phyloP scores from a whole-genome alignment of 1,284 basidiomycete genomes.

The Entoloma clypeatum region DNA sequence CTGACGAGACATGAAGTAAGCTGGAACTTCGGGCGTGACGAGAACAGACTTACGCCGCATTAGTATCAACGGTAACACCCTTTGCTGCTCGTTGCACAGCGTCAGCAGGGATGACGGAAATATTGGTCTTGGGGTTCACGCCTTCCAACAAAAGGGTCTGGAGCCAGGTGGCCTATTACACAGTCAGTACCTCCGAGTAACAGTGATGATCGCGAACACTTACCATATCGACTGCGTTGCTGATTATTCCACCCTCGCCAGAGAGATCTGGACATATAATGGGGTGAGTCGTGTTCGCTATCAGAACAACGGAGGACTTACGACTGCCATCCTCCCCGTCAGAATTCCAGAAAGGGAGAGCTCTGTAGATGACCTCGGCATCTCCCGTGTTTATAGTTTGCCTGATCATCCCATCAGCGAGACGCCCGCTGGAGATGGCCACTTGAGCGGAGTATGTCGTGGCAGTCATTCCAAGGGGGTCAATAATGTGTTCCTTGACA shows the following conservation, averaged over 20 bases:
- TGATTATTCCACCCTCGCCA: conserved; percentile 27
- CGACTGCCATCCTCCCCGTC: conserved; percentile 25
- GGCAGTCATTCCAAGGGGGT: conserved; percentile 20
- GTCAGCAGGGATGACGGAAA: conserved; percentile 19
- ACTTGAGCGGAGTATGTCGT: conserved; percentile 26
- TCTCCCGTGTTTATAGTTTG: conserved; percentile 11
- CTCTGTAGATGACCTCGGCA: too few species aligned
- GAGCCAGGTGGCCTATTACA: conserved; percentile 28
- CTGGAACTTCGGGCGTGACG: too few species aligned
- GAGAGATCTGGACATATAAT: conserved; percentile 14
- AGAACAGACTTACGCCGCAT: conserved; percentile 12
- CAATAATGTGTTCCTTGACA: conserved; percentile 23
- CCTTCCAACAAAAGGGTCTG: conserved; percentile 24
- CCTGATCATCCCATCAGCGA: conserved; percentile 22
- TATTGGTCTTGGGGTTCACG: conserved; percentile 18
- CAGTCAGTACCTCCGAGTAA: too few species aligned
- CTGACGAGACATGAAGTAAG: conserved; percentile 4
- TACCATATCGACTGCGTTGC: conserved; percentile 24
- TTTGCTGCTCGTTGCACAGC: conserved; percentile 21
- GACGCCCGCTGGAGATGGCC: conserved; percentile 19
- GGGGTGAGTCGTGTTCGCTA: background rate
- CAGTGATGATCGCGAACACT: background rate
- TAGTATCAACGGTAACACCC: conserved; percentile 17
- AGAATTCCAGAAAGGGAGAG: conserved; percentile 19
- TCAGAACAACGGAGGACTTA: conserved; percentile 9